phyloP scores from a whole-genome alignment of 2,329 filamentous ascomycete species.

The Acrodontium crateriforme region DNA sequence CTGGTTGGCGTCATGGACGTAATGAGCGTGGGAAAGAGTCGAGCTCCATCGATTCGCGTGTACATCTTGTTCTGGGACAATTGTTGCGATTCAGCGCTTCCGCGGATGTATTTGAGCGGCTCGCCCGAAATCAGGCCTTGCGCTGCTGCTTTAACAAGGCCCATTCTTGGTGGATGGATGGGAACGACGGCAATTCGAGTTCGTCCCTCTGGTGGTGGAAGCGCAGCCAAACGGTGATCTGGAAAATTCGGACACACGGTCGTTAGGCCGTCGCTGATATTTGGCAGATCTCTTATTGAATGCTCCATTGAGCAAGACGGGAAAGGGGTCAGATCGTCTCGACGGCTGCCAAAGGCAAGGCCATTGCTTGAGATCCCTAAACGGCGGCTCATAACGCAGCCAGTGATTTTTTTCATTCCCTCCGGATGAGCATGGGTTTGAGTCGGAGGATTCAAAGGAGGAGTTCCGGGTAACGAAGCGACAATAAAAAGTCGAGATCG shows the following conservation, averaged over 20 bases:
- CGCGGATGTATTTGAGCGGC: conserved; percentile 9
- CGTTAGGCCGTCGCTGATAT: conserved; percentile 46
- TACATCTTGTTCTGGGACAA: conserved; percentile 28
- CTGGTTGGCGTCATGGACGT: conserved; percentile 42
- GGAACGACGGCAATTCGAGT: conserved; percentile 46
- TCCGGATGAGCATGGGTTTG: conserved; percentile 50
- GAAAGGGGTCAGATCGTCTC: conserved; percentile 45
- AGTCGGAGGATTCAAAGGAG: conserved; percentile 41
- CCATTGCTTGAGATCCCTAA: conserved; percentile 50
- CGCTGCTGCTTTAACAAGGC: conserved; percentile 17
- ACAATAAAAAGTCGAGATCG: conserved; percentile 56
- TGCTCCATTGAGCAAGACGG: conserved; percentile 38
- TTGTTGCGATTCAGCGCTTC: no score
- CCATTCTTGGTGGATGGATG: conserved; percentile 30
- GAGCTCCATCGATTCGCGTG: conserved; percentile 37
- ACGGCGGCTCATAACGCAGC: conserved; percentile 15
- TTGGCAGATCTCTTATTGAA: conserved; percentile 47
- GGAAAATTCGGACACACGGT: conserved; percentile 51
- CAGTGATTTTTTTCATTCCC: conserved; percentile 2
- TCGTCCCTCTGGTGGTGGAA: conserved; percentile 28
- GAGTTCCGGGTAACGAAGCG: conserved; percentile 53
- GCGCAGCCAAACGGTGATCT: conserved; percentile 47
- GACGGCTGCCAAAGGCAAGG: conserved; percentile 42
- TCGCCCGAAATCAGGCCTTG: conserved; percentile 15
- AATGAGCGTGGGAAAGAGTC: conserved; percentile 49